A percentile compares a stretch with the other conserved stretches of the same genome.
Evolutionary conservation across 768 basidiomycete genomes (phyloP).

Genomic region (Russula olivacea): DNA sequence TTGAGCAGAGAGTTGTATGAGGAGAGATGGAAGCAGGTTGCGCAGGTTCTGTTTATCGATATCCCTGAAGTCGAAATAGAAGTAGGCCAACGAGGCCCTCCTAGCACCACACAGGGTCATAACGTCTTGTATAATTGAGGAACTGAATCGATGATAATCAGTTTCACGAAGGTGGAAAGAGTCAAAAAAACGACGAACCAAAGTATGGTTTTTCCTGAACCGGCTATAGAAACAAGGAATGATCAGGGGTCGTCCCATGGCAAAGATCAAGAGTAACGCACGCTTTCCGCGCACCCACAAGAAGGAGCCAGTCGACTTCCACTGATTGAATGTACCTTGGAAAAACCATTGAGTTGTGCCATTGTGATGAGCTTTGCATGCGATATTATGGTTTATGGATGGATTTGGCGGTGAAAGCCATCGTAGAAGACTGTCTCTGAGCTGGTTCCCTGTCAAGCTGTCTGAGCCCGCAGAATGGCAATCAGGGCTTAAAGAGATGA

Average conservation of each 20-base stretch:
- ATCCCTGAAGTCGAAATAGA: slow-evolving; percentile 5
- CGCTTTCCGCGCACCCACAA: background rate
- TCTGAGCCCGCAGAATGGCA: background rate
- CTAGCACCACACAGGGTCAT: background rate
- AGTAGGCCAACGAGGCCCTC: slow-evolving; percentile 1
- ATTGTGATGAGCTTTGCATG: background rate
- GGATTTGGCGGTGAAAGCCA: slow-evolving; percentile 2
- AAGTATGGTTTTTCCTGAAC: background rate
- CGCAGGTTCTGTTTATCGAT: background rate
- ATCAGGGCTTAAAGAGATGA: background rate
- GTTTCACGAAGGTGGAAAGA: background rate
- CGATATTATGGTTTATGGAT: background rate
- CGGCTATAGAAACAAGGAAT: background rate
- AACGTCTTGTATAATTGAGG: slow-evolving; percentile 3
- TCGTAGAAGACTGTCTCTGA: background rate
- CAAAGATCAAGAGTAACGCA: background rate
- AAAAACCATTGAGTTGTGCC: background rate
- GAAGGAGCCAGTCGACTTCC: background rate
- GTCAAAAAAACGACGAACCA: background rate
- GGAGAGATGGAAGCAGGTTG: background rate
- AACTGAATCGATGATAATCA: background rate
- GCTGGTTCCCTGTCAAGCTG: background rate
- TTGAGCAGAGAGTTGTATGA: background rate
- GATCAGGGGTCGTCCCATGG: background rate
- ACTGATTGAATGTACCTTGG: background rate